Base-by-base conservation (phyloP, 1,284 basidiomycete genomes). In the Malassezia dermatis region DNA sequence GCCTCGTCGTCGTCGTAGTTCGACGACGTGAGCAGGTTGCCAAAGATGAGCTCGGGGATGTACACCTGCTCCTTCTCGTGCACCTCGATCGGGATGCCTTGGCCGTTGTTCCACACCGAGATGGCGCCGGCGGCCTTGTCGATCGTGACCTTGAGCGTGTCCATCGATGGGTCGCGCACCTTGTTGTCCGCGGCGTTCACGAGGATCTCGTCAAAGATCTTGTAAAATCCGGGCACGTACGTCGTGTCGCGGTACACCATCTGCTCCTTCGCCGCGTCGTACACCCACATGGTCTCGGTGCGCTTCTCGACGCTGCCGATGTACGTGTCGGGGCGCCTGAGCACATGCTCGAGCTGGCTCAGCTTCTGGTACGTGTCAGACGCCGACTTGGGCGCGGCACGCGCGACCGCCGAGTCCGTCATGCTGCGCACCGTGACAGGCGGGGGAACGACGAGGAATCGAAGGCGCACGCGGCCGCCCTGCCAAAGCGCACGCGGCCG, bases 171-270 rank as follows among this genome's bases (percentile, higher is more conserved):
- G 37, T 74, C 71, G 44, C 71, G 68, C 44, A 69, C 93, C 84
- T 98, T 98, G 79, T 98, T 95, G 76, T 99, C 94, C 7, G 94
- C 94, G 17, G 94, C 94, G 75, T 99, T 99, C 67, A 99, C 94
- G 6, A 99, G 80, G 69, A 99, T 99, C 78, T 99, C 94, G 71
- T 99, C 94, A 42, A 98, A 86, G 73, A 98, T 98, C 80, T 99
- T 98, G 82, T 94, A 94, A 77, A 99, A 94, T 61, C 93, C 94
- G 0, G 94, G 94, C 2, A 96, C 91, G 72, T 86, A 98, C 62
- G 83, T 88, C 64, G 90, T 87, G 46, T 90, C 84, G 44, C 81
- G 61, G 49, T 62, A 64, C 6, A 54, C 71, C 71, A 74, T 74
- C 53, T 66, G 63, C 61, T 73, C 56, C 40, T 52, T 60, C 51